Conservation (phyloP, 306 rosid genomes). For the Acacia crassicarpa region DNA sequence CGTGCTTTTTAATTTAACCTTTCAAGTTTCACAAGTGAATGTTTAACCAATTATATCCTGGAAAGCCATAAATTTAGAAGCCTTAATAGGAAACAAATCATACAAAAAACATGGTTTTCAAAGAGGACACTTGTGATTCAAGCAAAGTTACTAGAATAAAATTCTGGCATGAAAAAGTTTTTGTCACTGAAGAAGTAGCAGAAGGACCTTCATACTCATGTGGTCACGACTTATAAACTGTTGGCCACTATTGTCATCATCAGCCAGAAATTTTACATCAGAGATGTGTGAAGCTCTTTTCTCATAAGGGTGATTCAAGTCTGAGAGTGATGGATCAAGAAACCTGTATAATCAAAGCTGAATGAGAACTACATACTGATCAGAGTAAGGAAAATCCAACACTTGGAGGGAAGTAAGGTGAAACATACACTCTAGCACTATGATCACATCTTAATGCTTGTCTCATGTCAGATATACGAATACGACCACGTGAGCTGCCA, state of each 20-base stretch:
- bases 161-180: background rate
- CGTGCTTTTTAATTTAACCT: no score
- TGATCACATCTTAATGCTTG: conserved; percentile 66
- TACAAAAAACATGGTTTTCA: background rate
- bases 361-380: conserved; percentile 6
- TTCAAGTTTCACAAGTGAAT: background rate
- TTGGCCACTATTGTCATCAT: conserved; percentile 45
- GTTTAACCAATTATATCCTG: no score
- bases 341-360: conserved; percentile 56
- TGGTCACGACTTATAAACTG: conserved; percentile 66
- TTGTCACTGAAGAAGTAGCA: background rate
- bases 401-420: no score
- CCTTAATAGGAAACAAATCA: background rate
- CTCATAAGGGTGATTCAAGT: conserved; percentile 52
- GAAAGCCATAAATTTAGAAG: background rate
- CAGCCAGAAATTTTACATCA: conserved; percentile 56
- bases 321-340: conserved; percentile 44
- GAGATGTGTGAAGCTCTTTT: conserved; percentile 62
- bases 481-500: conserved; percentile 73
- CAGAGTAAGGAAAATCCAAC: background rate
- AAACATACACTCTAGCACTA: conserved; percentile 57
- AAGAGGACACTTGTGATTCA: background rate
- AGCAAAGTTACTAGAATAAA: conserved; percentile 1
- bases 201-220: conserved; percentile 64
- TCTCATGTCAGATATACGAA: conserved; percentile 74